A percentile compares a stretch with the other conserved stretches of the same genome.
Conservation (phyloP, 148 eudicot species). For the Silene conica region DNA sequence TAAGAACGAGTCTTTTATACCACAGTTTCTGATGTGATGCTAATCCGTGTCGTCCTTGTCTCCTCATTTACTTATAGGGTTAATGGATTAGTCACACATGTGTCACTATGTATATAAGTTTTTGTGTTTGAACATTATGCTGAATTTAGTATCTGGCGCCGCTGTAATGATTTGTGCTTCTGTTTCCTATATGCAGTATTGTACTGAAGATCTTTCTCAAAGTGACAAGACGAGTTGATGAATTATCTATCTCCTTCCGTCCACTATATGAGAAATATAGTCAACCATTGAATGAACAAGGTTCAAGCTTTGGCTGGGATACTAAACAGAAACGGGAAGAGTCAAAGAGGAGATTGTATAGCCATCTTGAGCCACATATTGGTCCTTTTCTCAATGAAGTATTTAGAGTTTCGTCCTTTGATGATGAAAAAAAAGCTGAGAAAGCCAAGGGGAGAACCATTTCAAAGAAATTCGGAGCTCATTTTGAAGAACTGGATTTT, state of each 20-base stretch:
- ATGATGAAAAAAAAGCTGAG: constrained; percentile 31
- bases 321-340: constrained; percentile 55
- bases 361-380: constrained; percentile 64
- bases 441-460: constrained; percentile 36
- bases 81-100: background rate
- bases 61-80: too few relatives aligned
- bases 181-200: constrained; percentile 40
- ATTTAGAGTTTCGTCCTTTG: constrained; percentile 41
- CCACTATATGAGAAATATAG: constrained; percentile 56
- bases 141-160: background rate
- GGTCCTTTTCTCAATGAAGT: constrained; percentile 50
- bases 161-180: constrained; percentile 2
- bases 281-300: constrained; percentile 35
- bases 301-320: constrained; percentile 48
- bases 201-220: constrained; percentile 73
- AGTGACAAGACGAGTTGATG: constrained; percentile 68
- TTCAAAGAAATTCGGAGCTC: constrained; percentile 36
- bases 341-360: constrained; percentile 56
- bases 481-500: constrained; percentile 64
- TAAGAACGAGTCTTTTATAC: background rate
- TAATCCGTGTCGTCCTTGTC: too few relatives aligned
- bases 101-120: background rate
- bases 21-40: too few relatives aligned
- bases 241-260: constrained; percentile 50
- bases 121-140: background rate